phyloP scores from a whole-genome alignment of 2,329 filamentous ascomycete genomes.

The Cladosporium sp. region DNA sequence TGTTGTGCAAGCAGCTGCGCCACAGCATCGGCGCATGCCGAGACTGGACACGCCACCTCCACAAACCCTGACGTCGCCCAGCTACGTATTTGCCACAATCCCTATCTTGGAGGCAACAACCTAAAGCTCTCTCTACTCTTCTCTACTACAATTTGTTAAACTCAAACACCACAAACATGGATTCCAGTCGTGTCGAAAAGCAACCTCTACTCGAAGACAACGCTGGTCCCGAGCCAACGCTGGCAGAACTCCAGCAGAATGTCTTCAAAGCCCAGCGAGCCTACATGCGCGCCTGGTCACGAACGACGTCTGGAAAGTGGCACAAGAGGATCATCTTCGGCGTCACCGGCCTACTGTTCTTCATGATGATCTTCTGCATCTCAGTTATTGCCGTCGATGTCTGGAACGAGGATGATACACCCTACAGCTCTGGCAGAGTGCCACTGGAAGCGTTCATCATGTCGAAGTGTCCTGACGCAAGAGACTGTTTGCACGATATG shows the following conservation, averaged over 20 bases:
- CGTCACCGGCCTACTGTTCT: constrained; percentile 25
- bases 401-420: constrained; percentile 20
- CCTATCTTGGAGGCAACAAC: constrained; percentile 1
- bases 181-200: constrained; percentile 5
- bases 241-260: constrained; percentile 26
- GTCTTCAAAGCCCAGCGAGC: constrained; percentile 29
- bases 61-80: not conserved
- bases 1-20: not conserved
- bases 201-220: constrained; percentile 8
- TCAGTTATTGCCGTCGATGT: constrained; percentile 22
- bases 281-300: constrained; percentile 31
- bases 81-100: constrained; percentile 5
- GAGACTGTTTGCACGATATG: constrained; percentile 73
- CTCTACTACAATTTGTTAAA: not conserved
- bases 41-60: not conserved
- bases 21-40: not conserved
- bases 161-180: not conserved
- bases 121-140: not conserved
- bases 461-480: constrained; percentile 87
- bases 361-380: constrained; percentile 25
- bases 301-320: constrained; percentile 28
- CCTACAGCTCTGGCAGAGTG: constrained; percentile 44
- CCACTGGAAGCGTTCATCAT: constrained; percentile 94
- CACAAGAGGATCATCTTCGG: constrained; percentile 29
- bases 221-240: constrained; percentile 19